Evolutionary conservation across 2,329 filamentous ascomycete species (phyloP), one percentile per base, ranked within the genome.

Genomic region (Talaromyces sp.): DNA sequence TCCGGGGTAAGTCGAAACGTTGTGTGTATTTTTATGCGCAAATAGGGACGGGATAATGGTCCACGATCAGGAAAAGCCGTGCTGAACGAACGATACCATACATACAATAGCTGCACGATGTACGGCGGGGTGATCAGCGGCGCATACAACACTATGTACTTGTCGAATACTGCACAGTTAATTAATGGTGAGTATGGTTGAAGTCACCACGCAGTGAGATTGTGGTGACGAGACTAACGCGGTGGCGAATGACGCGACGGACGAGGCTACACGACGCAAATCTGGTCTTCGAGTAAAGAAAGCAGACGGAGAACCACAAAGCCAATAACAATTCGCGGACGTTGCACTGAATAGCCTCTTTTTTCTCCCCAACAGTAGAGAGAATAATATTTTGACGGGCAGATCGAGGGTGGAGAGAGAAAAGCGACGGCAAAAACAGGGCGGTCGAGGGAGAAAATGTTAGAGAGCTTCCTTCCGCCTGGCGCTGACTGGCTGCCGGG

Each of bases 381-480:
- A 31, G 39, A 50, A 12, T 52, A 31, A 50, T 60, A 50, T 60
- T 63, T 63, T 63, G 64, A 55, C 61, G 60, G 62, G 62, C 63
- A 65, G 66, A 65, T 65, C 60, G 58, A 66, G 61, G 67, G 65
- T 67, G 67, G 66, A 65, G 60, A 69, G 59, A 63, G 65, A 66
- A 66, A 67, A 65, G 67, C 62, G 65, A 69, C 73, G 73, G 73
- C 73, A 75, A 75, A 75, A 76, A 71, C 67, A 65, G 70, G 73
- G 75, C 74, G 75, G 75, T 76, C 72, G 54, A 40, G 74, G 46
- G 21, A 14, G 52, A 44, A 31, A 18, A 18, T 33, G 28, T 40
- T 42, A 60, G 58, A 23, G 28, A 54, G 25, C 21, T 28, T 14
- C 44, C 31, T 61, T 60, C 54, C 64, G 58, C 64, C 64, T 44